These are phyloP conservation scores for Cadophora sp. DNA, from an alignment of 2,329 filamentous ascomycete species.

Conservation along the genomic window DNA sequence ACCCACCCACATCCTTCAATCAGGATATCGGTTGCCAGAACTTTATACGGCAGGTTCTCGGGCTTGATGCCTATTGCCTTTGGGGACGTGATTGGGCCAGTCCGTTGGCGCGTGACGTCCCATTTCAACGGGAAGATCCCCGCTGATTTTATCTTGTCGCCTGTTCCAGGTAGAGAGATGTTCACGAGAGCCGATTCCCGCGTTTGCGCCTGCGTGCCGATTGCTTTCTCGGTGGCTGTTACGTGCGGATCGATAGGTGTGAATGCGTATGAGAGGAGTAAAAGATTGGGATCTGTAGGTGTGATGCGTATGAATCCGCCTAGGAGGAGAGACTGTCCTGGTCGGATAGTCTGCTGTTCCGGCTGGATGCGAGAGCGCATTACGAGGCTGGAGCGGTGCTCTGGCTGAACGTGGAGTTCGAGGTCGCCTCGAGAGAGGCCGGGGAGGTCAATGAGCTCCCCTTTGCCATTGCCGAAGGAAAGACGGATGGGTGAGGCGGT, in stretches of 20 bases:
- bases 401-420: constrained; percentile 71
- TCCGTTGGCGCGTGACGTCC: constrained; percentile 82
- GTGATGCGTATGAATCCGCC: constrained; percentile 90
- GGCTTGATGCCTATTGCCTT: constrained; percentile 68
- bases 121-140: constrained; percentile 77
- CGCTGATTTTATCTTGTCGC: constrained; percentile 68
- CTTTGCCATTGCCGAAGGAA: constrained; percentile 83
- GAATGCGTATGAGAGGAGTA: constrained; percentile 86
- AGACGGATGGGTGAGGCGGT: constrained; percentile 95
- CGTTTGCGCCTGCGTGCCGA: constrained; percentile 71
- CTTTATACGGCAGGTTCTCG: constrained; percentile 76
- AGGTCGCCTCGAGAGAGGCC: constrained; percentile 80
- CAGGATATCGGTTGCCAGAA: constrained; percentile 83
- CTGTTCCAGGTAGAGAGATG: constrained; percentile 66
- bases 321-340: constrained; percentile 80
- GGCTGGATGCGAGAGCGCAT: constrained; percentile 81
- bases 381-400: constrained; percentile 71
- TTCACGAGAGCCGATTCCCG: constrained; percentile 65
- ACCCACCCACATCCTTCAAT: constrained; percentile 95
- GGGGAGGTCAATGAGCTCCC: constrained; percentile 92
- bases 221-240: constrained; percentile 81
- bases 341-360: constrained; percentile 74
- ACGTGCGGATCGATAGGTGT: constrained; percentile 78
- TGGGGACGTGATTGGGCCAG: constrained; percentile 73
- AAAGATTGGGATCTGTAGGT: constrained; percentile 66